Evolutionary conservation across 352 stramenopile species (phyloP), one percentile per base, ranked within the genome.

Genomic region (Phytophthora multivora): DNA sequence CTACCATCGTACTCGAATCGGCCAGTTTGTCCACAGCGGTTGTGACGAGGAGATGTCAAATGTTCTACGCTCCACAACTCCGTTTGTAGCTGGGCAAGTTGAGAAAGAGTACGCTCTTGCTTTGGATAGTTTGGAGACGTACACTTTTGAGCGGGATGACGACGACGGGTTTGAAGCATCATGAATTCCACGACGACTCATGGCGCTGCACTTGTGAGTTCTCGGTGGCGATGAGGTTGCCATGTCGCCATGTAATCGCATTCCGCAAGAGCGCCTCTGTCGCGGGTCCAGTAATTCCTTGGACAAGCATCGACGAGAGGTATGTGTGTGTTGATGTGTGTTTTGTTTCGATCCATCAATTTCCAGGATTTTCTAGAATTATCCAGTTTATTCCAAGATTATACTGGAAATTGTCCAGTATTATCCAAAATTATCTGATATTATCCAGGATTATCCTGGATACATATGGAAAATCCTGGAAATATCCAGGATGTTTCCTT

Each of bases 41-140:
- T 74, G 66, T 21, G 63, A 73, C 23, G 59, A 71, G 2, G 66
- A 69, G 19, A 65, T 79, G 59, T 13, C 33, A 0, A 41, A 58
- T 11, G 19, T 74, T 2, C 41, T 79, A 0, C 36, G 12, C 0
- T 68, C 69, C 19, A 74, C 63, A 1, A 71, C 50, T 0, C 70
- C 61, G 5, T 73, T 51, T 16, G 61, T 58, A 0, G 58, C 70
- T 2, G 19, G 61, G 1, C 28, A 61, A 0, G 45, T 77, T 2
- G 54, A 47, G 42, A 4, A 40, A 0, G 21, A 73, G 19, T 64
- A 71, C 15, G 33, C 41, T 2, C 5, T 13, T 0, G 52, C 47
- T 5, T 30, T 43, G 5, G 18, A 19, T 43, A 2, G 33, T 10
- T 11, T 30, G 12, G 6, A 21, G 18, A 16, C 8, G 9, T 48